Conservation (phyloP, 192 early-diverging fungal species). For the Ambispora gerdemannii region DNA sequence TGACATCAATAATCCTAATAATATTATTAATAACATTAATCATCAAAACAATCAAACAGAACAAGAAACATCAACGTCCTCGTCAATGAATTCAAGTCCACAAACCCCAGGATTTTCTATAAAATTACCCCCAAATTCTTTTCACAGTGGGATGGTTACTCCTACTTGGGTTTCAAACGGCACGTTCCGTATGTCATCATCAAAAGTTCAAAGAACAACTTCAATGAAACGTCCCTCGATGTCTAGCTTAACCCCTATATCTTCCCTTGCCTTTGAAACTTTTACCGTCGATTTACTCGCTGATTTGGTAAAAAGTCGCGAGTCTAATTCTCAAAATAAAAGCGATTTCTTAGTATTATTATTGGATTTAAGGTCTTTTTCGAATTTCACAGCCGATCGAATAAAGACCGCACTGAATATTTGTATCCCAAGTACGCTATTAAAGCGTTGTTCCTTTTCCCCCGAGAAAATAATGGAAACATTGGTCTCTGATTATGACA, state of each 20-base stretch:
- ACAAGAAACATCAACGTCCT: not conserved
- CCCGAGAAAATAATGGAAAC: constrained; percentile 61
- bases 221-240: not conserved
- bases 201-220: not conserved
- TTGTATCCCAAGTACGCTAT: constrained; percentile 68
- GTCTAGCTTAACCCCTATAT: not conserved
- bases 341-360: constrained; percentile 40
- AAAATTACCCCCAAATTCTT: not conserved
- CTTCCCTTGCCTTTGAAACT: not conserved
- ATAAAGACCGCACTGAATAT: constrained; percentile 64
- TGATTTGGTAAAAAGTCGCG: not conserved
- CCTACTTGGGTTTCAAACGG: not conserved
- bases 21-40: not conserved
- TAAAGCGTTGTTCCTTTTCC: constrained; percentile 62
- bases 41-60: not conserved
- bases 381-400: constrained; percentile 48
- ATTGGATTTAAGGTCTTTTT: constrained; percentile 69
- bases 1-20: not conserved
- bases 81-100: too few relatives aligned
- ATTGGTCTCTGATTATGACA: constrained; percentile 52
- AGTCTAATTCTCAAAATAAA: not conserved
- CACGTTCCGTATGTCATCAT: not conserved
- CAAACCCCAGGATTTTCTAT: not conserved
- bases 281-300: constrained; percentile 1
- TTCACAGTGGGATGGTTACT: not conserved